Evolutionary conservation across 1,139 yeast genomes (phyloP), one percentile per base, ranked within the genome.

Genomic region (Debaryomyces singareniensis): DNA sequence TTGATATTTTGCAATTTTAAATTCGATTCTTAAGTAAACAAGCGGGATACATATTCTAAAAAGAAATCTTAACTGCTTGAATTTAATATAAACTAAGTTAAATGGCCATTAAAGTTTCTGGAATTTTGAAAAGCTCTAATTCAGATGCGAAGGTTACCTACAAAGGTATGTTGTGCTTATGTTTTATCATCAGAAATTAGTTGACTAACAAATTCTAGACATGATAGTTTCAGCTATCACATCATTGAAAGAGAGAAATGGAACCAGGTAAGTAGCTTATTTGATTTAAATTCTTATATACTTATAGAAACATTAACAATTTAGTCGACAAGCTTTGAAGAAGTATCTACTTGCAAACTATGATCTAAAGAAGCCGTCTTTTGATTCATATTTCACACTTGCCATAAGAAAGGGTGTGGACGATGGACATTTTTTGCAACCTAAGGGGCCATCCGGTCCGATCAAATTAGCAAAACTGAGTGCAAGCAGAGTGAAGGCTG

Each of bases 371-470:
- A 68, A 79, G 22, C 46, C 70, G 34, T 79, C 75, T 53, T 86
- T 85, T 51, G 94, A 85, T 50, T 61, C 79, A 31, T 73, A 78
- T 43, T 82, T 86, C 68, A 86, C 85, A 56, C 50, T 72, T 30
- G 91, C 95, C 22, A 67, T 86, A 49, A 78, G 80, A 65, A 81
- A 78, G 53, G 95, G 94, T 38, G 93, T 86, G 39, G 78, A 72
- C 35, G 55, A 74, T 16, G 95, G 86, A 31, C 83, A 76, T 33
- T 82, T 87, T 47, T 57, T 73, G 29, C 95, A 84, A 60, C 95
- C 95, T 52, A 86, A 85, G 66, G 96, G 95, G 36, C 77, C 86
- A 13, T 75, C 84, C 16, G 87, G 87, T 27, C 81, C 86, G 18
- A 76, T 79, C 42, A 79, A 79, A 58, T 57, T 77, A 42, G 68